Percentiles rank a stretch among this genome's conserved stretches.
phyloP scores from a whole-genome alignment of 2,329 filamentous ascomycete genomes.

The Acrodontium crateriforme region DNA sequence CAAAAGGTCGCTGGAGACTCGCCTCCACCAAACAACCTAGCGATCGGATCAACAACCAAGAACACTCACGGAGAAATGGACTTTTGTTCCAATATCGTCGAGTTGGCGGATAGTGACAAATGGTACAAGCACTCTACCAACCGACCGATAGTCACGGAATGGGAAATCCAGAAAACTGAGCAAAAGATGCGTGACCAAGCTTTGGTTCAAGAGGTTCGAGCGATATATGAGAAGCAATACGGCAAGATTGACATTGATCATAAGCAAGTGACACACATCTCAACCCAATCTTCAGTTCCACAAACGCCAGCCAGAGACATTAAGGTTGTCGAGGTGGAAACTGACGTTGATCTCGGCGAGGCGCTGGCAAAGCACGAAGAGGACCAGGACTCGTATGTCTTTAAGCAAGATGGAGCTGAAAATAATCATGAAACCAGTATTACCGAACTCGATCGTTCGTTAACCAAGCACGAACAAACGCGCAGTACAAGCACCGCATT shows the following conservation, averaged over 20 bases:
- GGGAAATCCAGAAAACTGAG: constrained; percentile 9
- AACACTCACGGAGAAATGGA: constrained; percentile 24
- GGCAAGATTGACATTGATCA: constrained; percentile 24
- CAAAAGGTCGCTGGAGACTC: constrained; percentile 8
- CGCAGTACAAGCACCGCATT: no score
- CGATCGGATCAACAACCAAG: no score
- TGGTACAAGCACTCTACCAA: constrained; percentile 23
- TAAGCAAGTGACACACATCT: no score
- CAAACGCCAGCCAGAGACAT: constrained; percentile 2
- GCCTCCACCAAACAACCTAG: no score
- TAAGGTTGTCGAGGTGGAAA: constrained; percentile 11
- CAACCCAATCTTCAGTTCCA: neutral
- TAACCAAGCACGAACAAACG: no score
- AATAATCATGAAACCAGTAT: no score
- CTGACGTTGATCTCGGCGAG: constrained; percentile 11
- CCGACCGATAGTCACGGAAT: constrained; percentile 2
- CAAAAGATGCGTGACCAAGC: constrained; percentile 18
- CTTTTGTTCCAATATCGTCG: constrained; percentile 22
- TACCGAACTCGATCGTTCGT: no score
- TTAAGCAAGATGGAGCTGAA: constrained; percentile 11
- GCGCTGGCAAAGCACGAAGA: constrained; percentile 16
- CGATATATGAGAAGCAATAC: constrained; percentile 31
- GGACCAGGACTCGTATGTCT: constrained; percentile 7
- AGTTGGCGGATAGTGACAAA: constrained; percentile 20
- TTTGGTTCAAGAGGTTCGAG: constrained; percentile 25